phyloP scores from a whole-genome alignment of 345 rosid species.

The Laguncularia racemosa region DNA sequence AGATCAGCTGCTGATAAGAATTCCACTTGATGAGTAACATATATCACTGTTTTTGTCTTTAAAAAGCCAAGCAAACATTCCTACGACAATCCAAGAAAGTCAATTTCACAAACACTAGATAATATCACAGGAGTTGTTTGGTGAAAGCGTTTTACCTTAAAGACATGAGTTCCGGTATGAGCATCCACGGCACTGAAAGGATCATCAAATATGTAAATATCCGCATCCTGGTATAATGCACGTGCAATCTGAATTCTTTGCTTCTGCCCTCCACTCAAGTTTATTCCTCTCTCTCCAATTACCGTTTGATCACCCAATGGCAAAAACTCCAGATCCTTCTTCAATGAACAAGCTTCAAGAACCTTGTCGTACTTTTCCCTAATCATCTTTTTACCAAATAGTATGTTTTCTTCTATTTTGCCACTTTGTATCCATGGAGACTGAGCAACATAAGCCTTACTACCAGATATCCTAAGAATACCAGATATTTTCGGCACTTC shows the following conservation, averaged over 20 bases:
- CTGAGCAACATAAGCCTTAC: constrained; percentile 63
- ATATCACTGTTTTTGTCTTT: constrained; percentile 24
- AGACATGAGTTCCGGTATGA: constrained; percentile 58
- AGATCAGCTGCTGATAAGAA: constrained; percentile 26
- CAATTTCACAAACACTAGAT: neutral
- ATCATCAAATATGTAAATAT: constrained; percentile 70
- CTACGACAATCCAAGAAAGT: constrained; percentile 9
- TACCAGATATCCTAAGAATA: constrained; percentile 41
- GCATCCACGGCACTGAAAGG: constrained; percentile 87
- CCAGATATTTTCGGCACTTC: constrained; percentile 60
- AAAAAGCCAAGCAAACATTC: constrained; percentile 25
- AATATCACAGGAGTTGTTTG: neutral
- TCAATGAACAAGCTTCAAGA: constrained; percentile 49
- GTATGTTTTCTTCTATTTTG: constrained; percentile 47
- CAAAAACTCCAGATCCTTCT: constrained; percentile 47
- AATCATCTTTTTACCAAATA: constrained; percentile 50
- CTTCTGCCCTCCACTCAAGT: constrained; percentile 85
- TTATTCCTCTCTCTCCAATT: constrained; percentile 77
- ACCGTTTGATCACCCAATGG: constrained; percentile 49
- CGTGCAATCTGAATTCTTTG: constrained; percentile 76
- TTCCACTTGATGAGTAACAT: constrained; percentile 41
- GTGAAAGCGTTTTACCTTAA: constrained; percentile 23
- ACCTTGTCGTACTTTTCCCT: constrained; percentile 33
- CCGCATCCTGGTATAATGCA: constrained; percentile 56
- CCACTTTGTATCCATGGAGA: constrained; percentile 88